These are phyloP conservation scores for Stevia rebaudiana DNA, from an alignment of 140 eudicot species.

Conservation along the genomic window DNA sequence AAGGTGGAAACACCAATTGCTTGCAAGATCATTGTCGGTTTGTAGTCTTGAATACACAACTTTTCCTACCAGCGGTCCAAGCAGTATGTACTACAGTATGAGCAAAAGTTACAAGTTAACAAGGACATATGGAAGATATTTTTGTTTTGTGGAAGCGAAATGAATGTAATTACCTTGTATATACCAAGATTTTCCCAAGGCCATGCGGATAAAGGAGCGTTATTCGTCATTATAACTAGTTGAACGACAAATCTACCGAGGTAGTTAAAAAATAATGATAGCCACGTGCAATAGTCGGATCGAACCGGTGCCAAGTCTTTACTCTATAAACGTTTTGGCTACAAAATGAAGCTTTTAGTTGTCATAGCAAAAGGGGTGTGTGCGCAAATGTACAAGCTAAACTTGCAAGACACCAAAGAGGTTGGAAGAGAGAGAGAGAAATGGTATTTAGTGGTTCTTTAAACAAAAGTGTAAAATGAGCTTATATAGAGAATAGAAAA, in stretches of 20 bases:
- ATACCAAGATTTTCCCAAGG: conserved; percentile 69
- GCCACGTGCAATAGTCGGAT: neutral
- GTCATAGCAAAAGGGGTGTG: conserved; percentile 19
- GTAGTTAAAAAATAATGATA: neutral
- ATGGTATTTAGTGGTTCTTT: neutral
- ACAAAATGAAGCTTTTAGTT: conserved; percentile 5
- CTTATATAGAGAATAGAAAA: conserved; percentile 15
- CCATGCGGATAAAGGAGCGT: conserved; percentile 50
- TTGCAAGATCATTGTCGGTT: conserved; percentile 26
- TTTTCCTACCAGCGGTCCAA: conserved; percentile 60
- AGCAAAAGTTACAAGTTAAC: neutral
- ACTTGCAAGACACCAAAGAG: conserved; percentile 4
- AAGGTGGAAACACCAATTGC: conserved; percentile 58
- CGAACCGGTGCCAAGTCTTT: neutral
- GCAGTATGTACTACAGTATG: conserved; percentile 42
- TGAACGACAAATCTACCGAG: neutral
- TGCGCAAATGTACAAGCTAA: conserved; percentile 9
- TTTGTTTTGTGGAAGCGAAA: neutral
- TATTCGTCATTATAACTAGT: conserved; percentile 16
- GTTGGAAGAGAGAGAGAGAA: neutral
- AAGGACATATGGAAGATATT: neutral
- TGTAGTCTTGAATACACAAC: conserved; percentile 33
- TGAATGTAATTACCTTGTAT: conserved; percentile 43
- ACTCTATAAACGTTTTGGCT: conserved; percentile 10
- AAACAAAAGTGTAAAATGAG: conserved; percentile 18